Evolutionary conservation across 208 protist species (phyloP), one percentile per base, ranked within the genome.

Genomic region (Leishmania gerbilli): DNA sequence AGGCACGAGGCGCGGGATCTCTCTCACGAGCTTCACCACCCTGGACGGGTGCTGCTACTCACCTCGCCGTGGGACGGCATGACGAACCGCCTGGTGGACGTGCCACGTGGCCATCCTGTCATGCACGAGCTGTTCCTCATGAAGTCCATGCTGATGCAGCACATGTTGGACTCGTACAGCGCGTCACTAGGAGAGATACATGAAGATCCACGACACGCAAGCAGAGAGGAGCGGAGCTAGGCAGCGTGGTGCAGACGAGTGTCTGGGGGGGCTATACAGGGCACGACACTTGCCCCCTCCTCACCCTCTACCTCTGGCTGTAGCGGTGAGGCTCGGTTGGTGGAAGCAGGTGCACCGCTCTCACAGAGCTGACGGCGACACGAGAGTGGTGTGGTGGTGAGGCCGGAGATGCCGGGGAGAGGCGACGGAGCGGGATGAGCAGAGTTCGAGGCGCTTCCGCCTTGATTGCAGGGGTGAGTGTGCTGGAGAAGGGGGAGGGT

Each of bases 61-160:
- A 94, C 91, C n/a, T 81, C 82, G 51, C 87, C 84, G 27, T 90
- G 87, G 71, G 83, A 91, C 7, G 40, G 72, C 13, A 40, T 53
- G 27, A 84, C 67, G 21, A 92, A 91, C 72, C 87, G 91, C 45
- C 84, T 94, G 21, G 87, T 92, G 5, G 86, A 92, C 65, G 88
- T 94, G 27, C 89, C 91, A 8, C 85, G 84, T 42, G 85, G 89
- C n/a, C 84, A 94, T 69, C 69, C 86, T 53, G 64, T 88, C 74
- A 88, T 88, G 77, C 91, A 94, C 77, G 83, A 91, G 49, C 65
- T 94, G 9, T 90, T 92, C 55, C 74, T 94, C 55, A 86, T 88
- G 76, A 84, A 74, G 60, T 72, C 80, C 19, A 92, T 94, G 91
- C 56, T 94, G 71, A 74, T 68, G 37, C 49, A 81, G 75, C 89